These are phyloP conservation scores for Musa troglodytarum DNA, from an alignment of 176 grass and related monocot genomes.

Conservation along the genomic window DNA sequence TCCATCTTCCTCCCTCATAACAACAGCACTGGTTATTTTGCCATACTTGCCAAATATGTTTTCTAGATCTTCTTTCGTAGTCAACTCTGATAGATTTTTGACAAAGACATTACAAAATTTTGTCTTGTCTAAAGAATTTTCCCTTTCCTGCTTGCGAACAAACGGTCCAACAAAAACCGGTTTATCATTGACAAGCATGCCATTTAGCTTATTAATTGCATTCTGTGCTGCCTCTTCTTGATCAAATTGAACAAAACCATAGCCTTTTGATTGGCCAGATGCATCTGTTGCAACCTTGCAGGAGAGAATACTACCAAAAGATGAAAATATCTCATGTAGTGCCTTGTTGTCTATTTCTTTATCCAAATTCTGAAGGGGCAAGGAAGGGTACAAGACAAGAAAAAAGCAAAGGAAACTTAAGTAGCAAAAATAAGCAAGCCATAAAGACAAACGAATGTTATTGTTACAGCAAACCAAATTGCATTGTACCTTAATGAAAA, in stretches of 20 bases:
- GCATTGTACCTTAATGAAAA: conserved; percentile 53
- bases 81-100: conserved; percentile 50
- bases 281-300: conserved; percentile 53
- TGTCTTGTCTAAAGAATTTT: conserved; percentile 32
- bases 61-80: conserved; percentile 38
- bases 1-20: conserved; percentile 46
- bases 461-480: background rate
- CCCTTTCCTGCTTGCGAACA: conserved; percentile 54
- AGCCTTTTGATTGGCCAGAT: conserved; percentile 53
- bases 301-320: conserved; percentile 51
- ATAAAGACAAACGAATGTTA: background rate
- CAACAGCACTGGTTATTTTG: conserved; percentile 48
- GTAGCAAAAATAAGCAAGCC: background rate
- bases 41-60: conserved; percentile 47
- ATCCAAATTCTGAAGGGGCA: conserved; percentile 48
- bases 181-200: conserved; percentile 66
- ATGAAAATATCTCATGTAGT: conserved; percentile 47
- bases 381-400: background rate
- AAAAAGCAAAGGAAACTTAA: background rate
- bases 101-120: conserved; percentile 63
- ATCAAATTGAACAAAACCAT: conserved; percentile 59
- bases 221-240: conserved; percentile 41
- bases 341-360: conserved; percentile 61
- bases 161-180: conserved; percentile 67
- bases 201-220: conserved; percentile 51